Percentiles rank a stretch among this genome's conserved stretches.
Conservation (phyloP, 2,329 filamentous ascomycete species). For the Alternaria sp. region DNA sequence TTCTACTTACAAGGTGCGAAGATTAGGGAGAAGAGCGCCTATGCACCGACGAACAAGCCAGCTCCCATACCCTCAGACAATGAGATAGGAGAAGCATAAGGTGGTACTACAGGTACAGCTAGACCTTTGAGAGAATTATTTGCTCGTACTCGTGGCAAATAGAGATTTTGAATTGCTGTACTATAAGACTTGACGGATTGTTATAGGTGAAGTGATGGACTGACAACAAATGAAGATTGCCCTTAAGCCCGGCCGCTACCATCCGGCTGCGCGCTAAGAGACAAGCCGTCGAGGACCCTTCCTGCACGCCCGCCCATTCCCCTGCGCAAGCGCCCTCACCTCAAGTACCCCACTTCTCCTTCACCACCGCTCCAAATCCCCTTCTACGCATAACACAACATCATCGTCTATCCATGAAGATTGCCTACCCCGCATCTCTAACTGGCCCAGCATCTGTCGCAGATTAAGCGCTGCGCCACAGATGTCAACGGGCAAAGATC, state of each 20-base stretch:
- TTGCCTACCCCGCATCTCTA: conserved; percentile 4
- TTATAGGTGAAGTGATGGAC: not conserved
- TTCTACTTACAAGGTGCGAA: conserved; percentile 56
- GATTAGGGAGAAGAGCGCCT: conserved; percentile 55
- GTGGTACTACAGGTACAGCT: too few relatives aligned
- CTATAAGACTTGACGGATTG: fast-evolving
- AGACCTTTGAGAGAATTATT: not conserved
- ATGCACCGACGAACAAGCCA: conserved; percentile 49
- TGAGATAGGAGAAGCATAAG: not conserved
- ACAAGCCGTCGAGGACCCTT: not conserved
- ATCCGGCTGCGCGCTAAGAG: not conserved
- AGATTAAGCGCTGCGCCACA: conserved; percentile 44
- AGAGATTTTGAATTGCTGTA: fast-evolving
- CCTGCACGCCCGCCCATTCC: not conserved
- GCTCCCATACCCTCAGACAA: conserved; percentile 13
- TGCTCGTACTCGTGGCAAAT: not conserved
- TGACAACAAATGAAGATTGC: not conserved
- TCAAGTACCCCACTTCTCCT: not conserved
- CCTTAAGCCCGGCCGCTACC: not conserved
- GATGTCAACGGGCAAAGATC: conserved; percentile 27
- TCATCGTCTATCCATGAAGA: not conserved
- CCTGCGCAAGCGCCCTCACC: conserved; percentile 10
- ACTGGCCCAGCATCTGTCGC: conserved; percentile 33
- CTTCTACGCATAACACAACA: not conserved
- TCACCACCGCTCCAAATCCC: not conserved